Evolutionary conservation across 768 basidiomycete genomes (phyloP).

Genomic region (Pleurotus platypus): DNA sequence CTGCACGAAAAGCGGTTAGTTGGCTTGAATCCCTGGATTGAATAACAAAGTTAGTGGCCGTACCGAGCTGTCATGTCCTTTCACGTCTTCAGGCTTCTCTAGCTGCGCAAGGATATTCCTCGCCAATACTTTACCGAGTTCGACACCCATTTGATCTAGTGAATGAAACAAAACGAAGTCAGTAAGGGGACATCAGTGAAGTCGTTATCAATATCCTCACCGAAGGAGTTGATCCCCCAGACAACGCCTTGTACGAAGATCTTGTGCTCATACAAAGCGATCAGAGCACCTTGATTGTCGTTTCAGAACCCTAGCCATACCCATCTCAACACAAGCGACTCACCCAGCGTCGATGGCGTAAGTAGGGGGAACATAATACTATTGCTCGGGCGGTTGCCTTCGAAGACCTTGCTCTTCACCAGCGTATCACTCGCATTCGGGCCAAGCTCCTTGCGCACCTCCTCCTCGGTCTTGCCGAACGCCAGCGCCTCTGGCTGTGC

Average conservation of each 20-base stretch:
- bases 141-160: slow-evolving; percentile 98
- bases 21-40: not conserved
- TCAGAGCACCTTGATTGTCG: slow-evolving; percentile 53
- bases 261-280: slow-evolving; percentile 97
- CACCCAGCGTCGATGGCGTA: slow-evolving; percentile 85
- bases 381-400: slow-evolving; percentile 96
- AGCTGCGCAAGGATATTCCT: slow-evolving; percentile 94
- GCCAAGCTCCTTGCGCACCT: slow-evolving; percentile 68
- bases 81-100: slow-evolving; percentile 71
- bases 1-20: slow-evolving; percentile 30
- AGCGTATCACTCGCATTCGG: slow-evolving; percentile 74
- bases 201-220: slow-evolving; percentile 36
- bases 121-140: slow-evolving; percentile 95
- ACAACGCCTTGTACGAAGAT: slow-evolving; percentile 97
- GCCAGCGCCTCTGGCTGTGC: slow-evolving; percentile 97
- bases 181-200: not conserved
- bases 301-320: not conserved
- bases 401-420: slow-evolving; percentile 96
- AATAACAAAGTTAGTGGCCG: slow-evolving; percentile 9
- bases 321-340: slow-evolving; percentile 15
- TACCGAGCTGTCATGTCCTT: slow-evolving; percentile 85
- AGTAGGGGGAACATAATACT: slow-evolving; percentile 92
- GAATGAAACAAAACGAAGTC: not conserved
- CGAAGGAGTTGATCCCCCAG: slow-evolving; percentile 99
- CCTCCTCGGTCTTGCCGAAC: slow-evolving; percentile 93